These are phyloP conservation scores for Yamadazyma songkhlaensis DNA, from an alignment of 1,139 yeast species.

Conservation along the genomic window DNA sequence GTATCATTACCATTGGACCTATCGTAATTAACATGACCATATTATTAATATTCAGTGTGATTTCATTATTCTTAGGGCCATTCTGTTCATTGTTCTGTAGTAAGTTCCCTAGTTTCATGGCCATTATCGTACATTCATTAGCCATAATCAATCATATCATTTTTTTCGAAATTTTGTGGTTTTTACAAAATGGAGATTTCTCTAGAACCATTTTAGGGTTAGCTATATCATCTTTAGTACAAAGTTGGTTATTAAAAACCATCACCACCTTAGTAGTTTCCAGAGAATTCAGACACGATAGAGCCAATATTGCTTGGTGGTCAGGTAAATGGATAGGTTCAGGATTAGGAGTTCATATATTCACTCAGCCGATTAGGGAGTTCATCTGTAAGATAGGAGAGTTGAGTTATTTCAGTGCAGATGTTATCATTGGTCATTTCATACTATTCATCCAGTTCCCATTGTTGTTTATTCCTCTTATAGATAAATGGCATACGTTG, in stretches of 20 bases:
- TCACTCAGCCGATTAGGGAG: conserved; percentile 57
- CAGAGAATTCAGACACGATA: conserved; percentile 50
- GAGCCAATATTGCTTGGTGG: conserved; percentile 63
- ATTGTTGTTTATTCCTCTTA: conserved; percentile 50
- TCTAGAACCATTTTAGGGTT: conserved; percentile 49
- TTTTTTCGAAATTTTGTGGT: conserved; percentile 50
- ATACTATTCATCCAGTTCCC: conserved; percentile 53
- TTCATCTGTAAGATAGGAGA: conserved; percentile 53
- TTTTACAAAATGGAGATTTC: conserved; percentile 52
- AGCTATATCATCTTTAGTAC: conserved; percentile 38
- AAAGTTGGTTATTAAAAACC: conserved; percentile 41
- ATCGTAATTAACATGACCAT: conserved; percentile 40
- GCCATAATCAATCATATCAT: conserved; percentile 41
- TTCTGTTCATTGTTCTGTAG: conserved; percentile 31
- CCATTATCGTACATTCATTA: conserved; percentile 41
- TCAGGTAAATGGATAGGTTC: conserved; percentile 62
- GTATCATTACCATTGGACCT: conserved; percentile 46
- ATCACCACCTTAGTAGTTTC: conserved; percentile 39
- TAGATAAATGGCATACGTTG: conserved; percentile 75
- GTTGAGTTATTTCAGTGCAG: conserved; percentile 53
- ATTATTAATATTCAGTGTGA: conserved; percentile 33
- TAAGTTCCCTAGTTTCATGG: conserved; percentile 42
- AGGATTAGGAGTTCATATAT: conserved; percentile 47
- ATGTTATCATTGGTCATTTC: conserved; percentile 50
- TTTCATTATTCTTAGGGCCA: conserved; percentile 49